phyloP scores from a whole-genome alignment of 306 rosid genomes.

The Alnus rubra region DNA sequence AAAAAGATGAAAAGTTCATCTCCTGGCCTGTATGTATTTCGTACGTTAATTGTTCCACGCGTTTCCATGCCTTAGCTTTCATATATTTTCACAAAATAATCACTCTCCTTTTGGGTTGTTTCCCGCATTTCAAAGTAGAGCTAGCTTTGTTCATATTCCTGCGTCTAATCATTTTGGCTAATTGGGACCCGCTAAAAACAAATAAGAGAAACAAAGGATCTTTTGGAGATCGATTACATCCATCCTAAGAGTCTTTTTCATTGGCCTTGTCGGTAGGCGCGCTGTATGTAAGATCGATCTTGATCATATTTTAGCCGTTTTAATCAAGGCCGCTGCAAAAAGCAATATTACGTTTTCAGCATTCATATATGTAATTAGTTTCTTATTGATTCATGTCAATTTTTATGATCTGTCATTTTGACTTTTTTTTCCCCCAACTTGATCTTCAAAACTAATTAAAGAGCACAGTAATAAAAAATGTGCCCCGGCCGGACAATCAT shows the following conservation, averaged over 20 bases:
- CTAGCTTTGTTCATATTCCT: background rate
- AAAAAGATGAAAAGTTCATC: too few species aligned
- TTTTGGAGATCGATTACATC: background rate
- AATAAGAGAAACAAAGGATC: background rate
- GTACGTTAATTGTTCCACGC: too few species aligned
- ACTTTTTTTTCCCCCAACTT: background rate
- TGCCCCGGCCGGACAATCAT: too few species aligned
- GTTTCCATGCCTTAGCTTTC: too few species aligned
- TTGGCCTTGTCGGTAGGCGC: background rate
- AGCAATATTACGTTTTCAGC: too few species aligned
- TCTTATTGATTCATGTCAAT: background rate
- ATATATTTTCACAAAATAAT: too few species aligned
- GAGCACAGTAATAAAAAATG: too few species aligned
- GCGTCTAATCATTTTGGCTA: background rate
- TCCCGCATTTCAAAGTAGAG: background rate
- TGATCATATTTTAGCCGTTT: background rate
- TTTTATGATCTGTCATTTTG: background rate
- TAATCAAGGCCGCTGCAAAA: background rate
- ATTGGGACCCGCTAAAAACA: background rate
- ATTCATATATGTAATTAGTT: background rate
- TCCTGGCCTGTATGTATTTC: too few species aligned
- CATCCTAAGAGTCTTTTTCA: too few species aligned
- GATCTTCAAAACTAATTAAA: background rate
- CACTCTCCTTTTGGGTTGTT: background rate
- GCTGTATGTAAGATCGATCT: background rate